These are phyloP conservation scores for Dendrostoma leiphaemia DNA, from an alignment of 2,329 filamentous ascomycete species.

Conservation along the genomic window DNA sequence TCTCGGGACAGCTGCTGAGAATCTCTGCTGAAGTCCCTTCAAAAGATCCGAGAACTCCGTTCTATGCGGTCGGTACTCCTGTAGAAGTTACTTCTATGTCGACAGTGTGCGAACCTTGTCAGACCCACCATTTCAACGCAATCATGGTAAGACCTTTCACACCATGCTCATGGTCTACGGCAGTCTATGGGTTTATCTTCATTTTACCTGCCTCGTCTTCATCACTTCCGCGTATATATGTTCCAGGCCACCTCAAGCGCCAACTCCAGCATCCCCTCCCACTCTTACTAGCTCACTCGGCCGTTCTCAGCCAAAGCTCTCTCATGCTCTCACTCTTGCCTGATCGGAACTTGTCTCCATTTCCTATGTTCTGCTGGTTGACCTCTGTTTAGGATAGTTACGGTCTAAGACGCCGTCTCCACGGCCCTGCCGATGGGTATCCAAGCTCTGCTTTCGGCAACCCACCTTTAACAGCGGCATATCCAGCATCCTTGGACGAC, in stretches of 20 bases:
- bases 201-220: slow-evolving; percentile 21
- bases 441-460: slow-evolving; percentile 34
- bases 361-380: slow-evolving; percentile 29
- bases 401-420: slow-evolving; percentile 44
- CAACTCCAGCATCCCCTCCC: slow-evolving; percentile 25
- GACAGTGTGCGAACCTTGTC: slow-evolving; percentile 32
- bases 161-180: slow-evolving; percentile 37
- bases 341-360: slow-evolving; percentile 21
- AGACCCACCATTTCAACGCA: slow-evolving; percentile 38
- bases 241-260: slow-evolving; percentile 25
- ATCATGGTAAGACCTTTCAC: slow-evolving; percentile 46
- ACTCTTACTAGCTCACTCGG: background rate
- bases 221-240: no score
- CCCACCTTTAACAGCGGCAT: slow-evolving; percentile 20
- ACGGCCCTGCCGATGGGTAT: slow-evolving; percentile 36
- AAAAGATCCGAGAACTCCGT: slow-evolving; percentile 10
- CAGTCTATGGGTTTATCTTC: slow-evolving; percentile 45
- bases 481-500: slow-evolving; percentile 17
- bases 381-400: slow-evolving; percentile 32
- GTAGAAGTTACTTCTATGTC: slow-evolving; percentile 23
- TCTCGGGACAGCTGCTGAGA: slow-evolving; percentile 10
- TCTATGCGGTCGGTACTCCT: slow-evolving; percentile 17
- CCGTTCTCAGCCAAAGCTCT: no score
- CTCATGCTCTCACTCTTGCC: background rate
- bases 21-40: slow-evolving; percentile 9